phyloP scores from a whole-genome alignment of 139 green algal genomes.

The Eudorina sp. region DNA sequence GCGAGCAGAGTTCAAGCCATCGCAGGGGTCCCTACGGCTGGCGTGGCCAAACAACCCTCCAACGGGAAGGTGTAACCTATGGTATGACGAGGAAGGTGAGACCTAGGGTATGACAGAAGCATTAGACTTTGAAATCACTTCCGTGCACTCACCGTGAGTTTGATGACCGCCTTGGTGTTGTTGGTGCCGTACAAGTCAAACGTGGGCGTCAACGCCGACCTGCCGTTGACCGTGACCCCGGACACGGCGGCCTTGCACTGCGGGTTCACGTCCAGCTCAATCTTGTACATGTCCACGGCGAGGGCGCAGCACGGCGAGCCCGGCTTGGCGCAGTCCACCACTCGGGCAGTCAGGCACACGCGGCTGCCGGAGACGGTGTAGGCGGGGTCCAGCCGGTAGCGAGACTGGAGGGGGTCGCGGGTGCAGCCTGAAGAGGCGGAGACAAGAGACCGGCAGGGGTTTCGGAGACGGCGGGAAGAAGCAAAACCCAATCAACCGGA shows the following conservation, averaged over 20 bases:
- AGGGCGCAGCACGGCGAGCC: not conserved
- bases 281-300: constrained; percentile 35
- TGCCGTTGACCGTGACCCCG: not conserved
- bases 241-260: not conserved
- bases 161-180: constrained; percentile 20
- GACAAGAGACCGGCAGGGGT: not conserved
- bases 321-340: not conserved
- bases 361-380: not conserved
- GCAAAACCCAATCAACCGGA: no score
- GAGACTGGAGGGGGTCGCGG: constrained; percentile 25
- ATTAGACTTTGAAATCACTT: no score
- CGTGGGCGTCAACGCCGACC: not conserved
- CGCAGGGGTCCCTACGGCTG: no score
- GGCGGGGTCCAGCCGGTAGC: constrained; percentile 17
- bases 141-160: not conserved
- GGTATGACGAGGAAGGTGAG: no score
- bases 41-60: no score
- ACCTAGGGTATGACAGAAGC: no score
- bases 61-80: no score
- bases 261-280: constrained; percentile 18
- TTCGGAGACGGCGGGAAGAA: no score
- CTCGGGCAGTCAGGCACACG: constrained; percentile 1
- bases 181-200: not conserved
- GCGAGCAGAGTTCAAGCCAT: no score
- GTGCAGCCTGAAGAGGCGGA: constrained; percentile 20